Conservation (phyloP, 768 basidiomycete species). For the Rhodotorula toruloides region DNA sequence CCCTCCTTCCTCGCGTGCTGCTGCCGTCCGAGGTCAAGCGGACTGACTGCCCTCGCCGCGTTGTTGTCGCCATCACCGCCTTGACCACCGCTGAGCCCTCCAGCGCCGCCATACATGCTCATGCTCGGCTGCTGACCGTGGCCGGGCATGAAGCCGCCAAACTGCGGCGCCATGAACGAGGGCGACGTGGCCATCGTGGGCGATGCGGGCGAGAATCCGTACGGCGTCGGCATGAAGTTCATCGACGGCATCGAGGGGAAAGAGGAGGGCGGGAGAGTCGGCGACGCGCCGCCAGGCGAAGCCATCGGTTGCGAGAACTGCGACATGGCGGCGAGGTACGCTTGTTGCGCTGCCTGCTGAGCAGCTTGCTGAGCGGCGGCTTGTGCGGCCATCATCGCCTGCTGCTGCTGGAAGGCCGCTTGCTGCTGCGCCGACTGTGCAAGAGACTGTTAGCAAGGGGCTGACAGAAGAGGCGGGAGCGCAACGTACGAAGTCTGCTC, state of each 20-base stretch:
- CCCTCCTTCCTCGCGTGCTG: background rate
- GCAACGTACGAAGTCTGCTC: constrained; percentile 51
- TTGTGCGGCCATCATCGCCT: constrained; percentile 72
- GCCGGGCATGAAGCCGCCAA: constrained; percentile 13
- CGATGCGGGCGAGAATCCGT: constrained; percentile 8
- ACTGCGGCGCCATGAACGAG: constrained; percentile 5
- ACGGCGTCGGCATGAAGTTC: constrained; percentile 8
- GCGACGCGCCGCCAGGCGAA: background rate
- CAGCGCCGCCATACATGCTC: constrained; percentile 9
- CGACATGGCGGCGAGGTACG: constrained; percentile 34
- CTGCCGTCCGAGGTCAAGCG: background rate
- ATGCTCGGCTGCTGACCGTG: constrained; percentile 22
- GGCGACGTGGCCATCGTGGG: constrained; percentile 23
- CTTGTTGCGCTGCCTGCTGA: constrained; percentile 44
- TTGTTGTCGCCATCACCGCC: constrained; percentile 1
- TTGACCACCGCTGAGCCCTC: background rate
- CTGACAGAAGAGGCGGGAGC: too few relatives aligned
- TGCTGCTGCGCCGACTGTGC: background rate
- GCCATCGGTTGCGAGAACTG: constrained; percentile 17
- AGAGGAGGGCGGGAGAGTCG: constrained; percentile 20
- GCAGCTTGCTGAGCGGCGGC: constrained; percentile 55
- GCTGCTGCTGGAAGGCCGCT: constrained; percentile 50
- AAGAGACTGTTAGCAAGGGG: background rate
- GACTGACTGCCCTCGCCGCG: background rate
- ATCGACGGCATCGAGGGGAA: constrained; percentile 15